These are phyloP conservation scores for Westerdykella ornata DNA, from an alignment of 2,329 filamentous ascomycete genomes.

Conservation along the genomic window DNA sequence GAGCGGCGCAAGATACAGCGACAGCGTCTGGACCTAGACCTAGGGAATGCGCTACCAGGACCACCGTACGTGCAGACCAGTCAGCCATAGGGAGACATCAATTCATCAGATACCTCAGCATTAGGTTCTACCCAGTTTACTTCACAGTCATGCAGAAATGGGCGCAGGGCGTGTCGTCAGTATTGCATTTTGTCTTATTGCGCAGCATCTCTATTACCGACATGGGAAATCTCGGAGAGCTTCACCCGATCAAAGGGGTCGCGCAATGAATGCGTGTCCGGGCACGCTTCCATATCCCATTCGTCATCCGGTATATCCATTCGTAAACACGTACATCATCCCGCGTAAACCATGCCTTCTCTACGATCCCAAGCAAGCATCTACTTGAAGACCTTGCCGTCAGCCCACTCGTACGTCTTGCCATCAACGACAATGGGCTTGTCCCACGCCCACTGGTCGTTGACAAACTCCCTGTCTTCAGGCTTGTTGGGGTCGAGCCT, in stretches of 20 bases:
- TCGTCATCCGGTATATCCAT: slow-evolving; percentile 23
- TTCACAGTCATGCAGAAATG: too few relatives aligned
- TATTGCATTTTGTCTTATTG: too few relatives aligned
- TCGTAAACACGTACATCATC: slow-evolving; percentile 12
- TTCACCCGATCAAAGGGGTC: slow-evolving; percentile 15
- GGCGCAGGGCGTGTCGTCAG: too few relatives aligned
- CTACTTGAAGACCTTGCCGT: slow-evolving; percentile 99
- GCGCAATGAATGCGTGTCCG: slow-evolving; percentile 22
- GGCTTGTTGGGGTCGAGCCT: slow-evolving; percentile 88
- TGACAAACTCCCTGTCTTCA: slow-evolving; percentile 79
- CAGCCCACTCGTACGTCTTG: slow-evolving; percentile 83
- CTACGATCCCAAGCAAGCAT: slow-evolving; percentile 22
- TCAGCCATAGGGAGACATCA: too few relatives aligned
- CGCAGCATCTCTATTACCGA: too few relatives aligned
- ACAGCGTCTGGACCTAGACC: not conserved
- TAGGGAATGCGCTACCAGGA: not conserved
- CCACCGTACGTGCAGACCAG: not conserved
- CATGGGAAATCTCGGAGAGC: too few relatives aligned
- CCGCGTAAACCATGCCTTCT: slow-evolving; percentile 31
- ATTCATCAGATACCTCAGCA: too few relatives aligned
- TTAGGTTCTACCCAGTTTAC: too few relatives aligned
- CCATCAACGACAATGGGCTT: slow-evolving; percentile 70
- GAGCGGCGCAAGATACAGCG: not conserved
- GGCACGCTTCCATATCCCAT: slow-evolving; percentile 18
- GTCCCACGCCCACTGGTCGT: slow-evolving; percentile 89